These are phyloP conservation scores for Aspergillus spinulosporus DNA, from an alignment of 2,329 filamentous ascomycete genomes.

Conservation along the genomic window DNA sequence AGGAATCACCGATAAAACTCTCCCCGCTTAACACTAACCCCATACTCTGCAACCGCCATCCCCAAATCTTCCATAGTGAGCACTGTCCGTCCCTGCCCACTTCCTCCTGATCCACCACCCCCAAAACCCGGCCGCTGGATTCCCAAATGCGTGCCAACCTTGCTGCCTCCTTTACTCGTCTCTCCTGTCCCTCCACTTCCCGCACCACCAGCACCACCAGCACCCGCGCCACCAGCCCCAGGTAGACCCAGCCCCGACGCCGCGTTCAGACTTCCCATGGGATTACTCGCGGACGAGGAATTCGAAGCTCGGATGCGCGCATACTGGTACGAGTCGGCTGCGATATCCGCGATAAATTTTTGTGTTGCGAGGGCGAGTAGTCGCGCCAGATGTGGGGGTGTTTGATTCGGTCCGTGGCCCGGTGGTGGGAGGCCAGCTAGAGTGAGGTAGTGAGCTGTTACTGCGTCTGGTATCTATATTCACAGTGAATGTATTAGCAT, in stretches of 20 bases:
- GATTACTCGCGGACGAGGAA: conserved; percentile 81
- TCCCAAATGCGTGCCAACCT: conserved; percentile 61
- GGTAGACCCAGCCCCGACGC: conserved; percentile 56
- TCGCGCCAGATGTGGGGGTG: conserved; percentile 78
- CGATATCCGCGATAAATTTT: conserved; percentile 97
- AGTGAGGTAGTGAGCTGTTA: conserved; percentile 97
- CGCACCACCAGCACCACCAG: conserved; percentile 54
- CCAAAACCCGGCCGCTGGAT: conserved; percentile 78
- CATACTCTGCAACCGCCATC: conserved; percentile 97
- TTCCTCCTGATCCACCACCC: conserved; percentile 84
- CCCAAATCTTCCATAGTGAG: conserved; percentile 98
- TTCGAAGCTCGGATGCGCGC: conserved; percentile 92
- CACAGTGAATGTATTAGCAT: not conserved
- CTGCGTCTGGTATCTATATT: conserved; percentile 85
- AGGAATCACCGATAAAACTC: conserved; percentile 79
- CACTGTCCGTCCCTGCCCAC: conserved; percentile 81
- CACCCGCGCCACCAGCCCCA: conserved; percentile 52
- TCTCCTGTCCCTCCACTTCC: conserved; percentile 37
- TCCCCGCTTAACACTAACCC: conserved; percentile 93
- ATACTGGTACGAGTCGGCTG: conserved; percentile 97
- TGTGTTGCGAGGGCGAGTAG: conserved; percentile 96
- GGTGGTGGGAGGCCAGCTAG: conserved; percentile 91
- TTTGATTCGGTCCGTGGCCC: conserved; percentile 73
- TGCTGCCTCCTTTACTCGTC: conserved; percentile 39
- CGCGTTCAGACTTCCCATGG: conserved; percentile 81